Conservation (phyloP, 345 rosid genomes). For the Eucalyptus paniculata region DNA sequence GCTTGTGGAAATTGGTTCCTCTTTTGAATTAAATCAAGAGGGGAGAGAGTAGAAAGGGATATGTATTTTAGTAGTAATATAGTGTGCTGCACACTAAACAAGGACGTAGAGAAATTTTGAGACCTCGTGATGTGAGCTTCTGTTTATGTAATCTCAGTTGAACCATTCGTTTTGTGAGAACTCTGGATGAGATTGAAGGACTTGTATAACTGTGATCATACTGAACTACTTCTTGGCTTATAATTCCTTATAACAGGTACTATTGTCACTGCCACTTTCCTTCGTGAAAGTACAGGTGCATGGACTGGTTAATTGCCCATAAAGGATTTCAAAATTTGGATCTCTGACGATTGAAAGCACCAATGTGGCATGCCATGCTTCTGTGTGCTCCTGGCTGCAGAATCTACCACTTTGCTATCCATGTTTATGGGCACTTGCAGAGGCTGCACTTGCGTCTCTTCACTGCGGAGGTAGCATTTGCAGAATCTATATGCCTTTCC, state of each 20-base stretch:
- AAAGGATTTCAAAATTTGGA: not conserved
- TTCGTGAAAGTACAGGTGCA: not conserved
- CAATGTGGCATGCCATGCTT: not conserved
- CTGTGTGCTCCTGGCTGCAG: not conserved
- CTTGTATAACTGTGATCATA: not conserved
- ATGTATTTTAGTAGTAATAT: not conserved
- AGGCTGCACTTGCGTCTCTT: not conserved
- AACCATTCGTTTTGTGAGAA: not conserved
- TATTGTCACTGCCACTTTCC: not conserved
- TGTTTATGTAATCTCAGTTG: not conserved
- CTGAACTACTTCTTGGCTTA: not conserved
- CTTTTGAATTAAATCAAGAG: not conserved
- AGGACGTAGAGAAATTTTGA: not conserved
- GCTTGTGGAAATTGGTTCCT: not conserved
- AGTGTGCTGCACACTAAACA: not conserved
- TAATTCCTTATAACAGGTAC: not conserved
- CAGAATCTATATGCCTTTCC: not conserved
- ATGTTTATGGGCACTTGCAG: not conserved
- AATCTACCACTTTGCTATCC: not conserved
- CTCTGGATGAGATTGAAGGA: not conserved
- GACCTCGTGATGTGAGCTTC: not conserved
- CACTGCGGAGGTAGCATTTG: not conserved
- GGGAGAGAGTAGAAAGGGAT: not conserved
- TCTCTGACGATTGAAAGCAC: not conserved
- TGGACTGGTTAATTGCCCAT: not conserved